Evolutionary conservation across 352 stramenopile species (phyloP).

Genomic region (Phytophthora fragariae): DNA sequence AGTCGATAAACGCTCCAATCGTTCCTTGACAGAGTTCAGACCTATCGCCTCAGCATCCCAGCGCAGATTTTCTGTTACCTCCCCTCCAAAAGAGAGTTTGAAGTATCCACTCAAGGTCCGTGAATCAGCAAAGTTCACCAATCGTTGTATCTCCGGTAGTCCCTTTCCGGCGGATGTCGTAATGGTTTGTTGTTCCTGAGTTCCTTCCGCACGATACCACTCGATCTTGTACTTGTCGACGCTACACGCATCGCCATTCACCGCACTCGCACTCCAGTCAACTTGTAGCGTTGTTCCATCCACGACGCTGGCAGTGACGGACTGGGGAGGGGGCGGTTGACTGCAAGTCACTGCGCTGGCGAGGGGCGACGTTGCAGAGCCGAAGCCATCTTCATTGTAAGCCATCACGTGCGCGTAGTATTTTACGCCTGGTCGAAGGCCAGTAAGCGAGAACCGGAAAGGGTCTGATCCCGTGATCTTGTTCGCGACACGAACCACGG

Average conservation of each 20-base stretch:
- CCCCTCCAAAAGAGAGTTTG: conserved; percentile 64
- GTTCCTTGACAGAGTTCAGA: conserved; percentile 71
- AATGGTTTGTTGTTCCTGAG: conserved; percentile 73
- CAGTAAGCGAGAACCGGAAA: conserved; percentile 72
- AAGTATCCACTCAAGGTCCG: conserved; percentile 78
- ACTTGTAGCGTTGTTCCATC: conserved; percentile 60
- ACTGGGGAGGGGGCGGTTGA: conserved; percentile 50
- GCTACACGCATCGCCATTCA: conserved; percentile 35
- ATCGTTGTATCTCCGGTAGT: conserved; percentile 68
- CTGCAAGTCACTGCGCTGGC: conserved; percentile 59
- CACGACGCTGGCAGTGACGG: conserved; percentile 51
- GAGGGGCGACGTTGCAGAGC: conserved; percentile 58
- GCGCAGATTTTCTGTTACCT: conserved; percentile 70
- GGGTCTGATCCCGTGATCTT: conserved; percentile 93
- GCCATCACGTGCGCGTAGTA: conserved; percentile 87
- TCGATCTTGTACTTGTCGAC: conserved; percentile 75
- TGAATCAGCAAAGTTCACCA: conserved; percentile 69
- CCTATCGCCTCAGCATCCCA: conserved; percentile 85
- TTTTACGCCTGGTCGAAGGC: conserved; percentile 53
- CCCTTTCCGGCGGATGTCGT: conserved; percentile 77
- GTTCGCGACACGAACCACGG: conserved; percentile 74
- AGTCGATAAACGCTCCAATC: conserved; percentile 69
- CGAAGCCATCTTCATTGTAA: conserved; percentile 66
- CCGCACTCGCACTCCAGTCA: conserved; percentile 45
- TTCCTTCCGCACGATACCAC: conserved; percentile 73